Conservation (phyloP, 1,139 yeast species). For the Lodderomyces beijingensis region DNA sequence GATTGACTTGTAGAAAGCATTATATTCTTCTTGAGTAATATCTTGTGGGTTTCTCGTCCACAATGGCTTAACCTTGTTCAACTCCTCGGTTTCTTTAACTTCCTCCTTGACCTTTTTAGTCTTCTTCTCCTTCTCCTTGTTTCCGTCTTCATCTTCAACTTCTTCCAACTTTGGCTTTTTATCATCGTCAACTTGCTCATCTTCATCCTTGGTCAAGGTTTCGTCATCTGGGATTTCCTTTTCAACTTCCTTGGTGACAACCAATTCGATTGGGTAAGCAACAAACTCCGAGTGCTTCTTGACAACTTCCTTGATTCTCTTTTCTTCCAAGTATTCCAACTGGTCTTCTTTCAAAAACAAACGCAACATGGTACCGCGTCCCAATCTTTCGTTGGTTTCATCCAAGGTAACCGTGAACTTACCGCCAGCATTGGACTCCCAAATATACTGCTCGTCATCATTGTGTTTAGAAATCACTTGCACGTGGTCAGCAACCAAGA, state of each 20-base stretch:
- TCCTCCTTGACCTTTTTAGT: conserved; percentile 80
- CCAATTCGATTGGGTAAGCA: conserved; percentile 97
- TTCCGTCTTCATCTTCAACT: conserved; percentile 67
- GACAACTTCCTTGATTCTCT: conserved; percentile 98
- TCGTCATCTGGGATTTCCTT: conserved; percentile 83
- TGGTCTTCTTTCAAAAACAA: conserved; percentile 98
- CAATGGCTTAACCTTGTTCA: conserved; percentile 97
- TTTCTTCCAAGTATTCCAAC: conserved; percentile 98
- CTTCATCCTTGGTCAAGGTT: conserved; percentile 54
- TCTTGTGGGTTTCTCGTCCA: conserved; percentile 99
- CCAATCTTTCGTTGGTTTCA: conserved; percentile 75
- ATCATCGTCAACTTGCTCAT: conserved; percentile 43
- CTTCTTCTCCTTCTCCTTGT: conserved; percentile 64
- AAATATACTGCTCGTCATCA: conserved; percentile 98
- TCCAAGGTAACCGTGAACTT: conserved; percentile 95
- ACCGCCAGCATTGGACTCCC: conserved; percentile 99
- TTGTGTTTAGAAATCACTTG: conserved; percentile 98
- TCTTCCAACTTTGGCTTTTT: conserved; percentile 58
- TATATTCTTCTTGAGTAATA: conserved; percentile 97
- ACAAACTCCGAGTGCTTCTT: conserved; percentile 99
- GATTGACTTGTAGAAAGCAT: conserved; percentile 98
- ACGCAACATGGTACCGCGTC: conserved; percentile 96
- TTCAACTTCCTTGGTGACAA: conserved; percentile 98
- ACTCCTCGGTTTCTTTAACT: conserved; percentile 90
- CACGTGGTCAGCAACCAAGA: conserved; percentile 98